A percentile compares a stretch with the other conserved stretches of the same genome.
Conservation (phyloP, 192 early-diverging fungal species). For the Podila minutissima region DNA sequence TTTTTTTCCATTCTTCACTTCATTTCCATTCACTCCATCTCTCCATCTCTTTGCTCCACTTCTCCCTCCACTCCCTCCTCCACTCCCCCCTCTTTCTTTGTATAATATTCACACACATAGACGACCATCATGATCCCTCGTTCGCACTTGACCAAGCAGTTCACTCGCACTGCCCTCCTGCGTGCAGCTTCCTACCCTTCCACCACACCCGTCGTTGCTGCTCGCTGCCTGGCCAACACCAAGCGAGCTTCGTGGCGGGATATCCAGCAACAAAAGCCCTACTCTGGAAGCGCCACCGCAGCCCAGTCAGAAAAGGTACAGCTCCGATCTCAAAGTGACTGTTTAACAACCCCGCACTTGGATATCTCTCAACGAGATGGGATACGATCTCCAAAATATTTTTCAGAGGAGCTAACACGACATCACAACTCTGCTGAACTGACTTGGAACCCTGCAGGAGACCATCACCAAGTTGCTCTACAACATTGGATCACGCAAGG, state of each 20-base stretch:
- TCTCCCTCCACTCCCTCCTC: neutral
- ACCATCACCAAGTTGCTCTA: constrained; percentile 91
- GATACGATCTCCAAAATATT: neutral
- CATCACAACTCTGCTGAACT: too few species aligned
- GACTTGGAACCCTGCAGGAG: constrained; percentile 60
- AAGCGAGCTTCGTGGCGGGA: constrained; percentile 36
- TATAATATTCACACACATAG: neutral
- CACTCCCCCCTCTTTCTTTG: neutral
- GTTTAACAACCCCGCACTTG: too few species aligned
- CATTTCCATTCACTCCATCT: neutral
- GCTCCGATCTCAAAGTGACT: neutral
- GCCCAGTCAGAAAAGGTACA: constrained; percentile 47
- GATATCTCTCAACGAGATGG: neutral
- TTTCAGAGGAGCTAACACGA: neutral
- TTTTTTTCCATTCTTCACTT: neutral
- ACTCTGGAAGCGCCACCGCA: constrained; percentile 37
- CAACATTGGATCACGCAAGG: constrained; percentile 99
- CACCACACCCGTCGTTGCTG: constrained; percentile 17
- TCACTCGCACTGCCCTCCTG: constrained; percentile 27
- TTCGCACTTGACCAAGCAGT: constrained; percentile 5
- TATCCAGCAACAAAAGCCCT: constrained; percentile 5
- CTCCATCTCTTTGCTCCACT: neutral
- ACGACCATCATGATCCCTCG: constrained; percentile 31
- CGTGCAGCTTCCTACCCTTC: constrained; percentile 18
- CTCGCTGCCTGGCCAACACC: constrained; percentile 27